Conservation (phyloP, 2,329 filamentous ascomycete species). For the Helotiales sp. region DNA sequence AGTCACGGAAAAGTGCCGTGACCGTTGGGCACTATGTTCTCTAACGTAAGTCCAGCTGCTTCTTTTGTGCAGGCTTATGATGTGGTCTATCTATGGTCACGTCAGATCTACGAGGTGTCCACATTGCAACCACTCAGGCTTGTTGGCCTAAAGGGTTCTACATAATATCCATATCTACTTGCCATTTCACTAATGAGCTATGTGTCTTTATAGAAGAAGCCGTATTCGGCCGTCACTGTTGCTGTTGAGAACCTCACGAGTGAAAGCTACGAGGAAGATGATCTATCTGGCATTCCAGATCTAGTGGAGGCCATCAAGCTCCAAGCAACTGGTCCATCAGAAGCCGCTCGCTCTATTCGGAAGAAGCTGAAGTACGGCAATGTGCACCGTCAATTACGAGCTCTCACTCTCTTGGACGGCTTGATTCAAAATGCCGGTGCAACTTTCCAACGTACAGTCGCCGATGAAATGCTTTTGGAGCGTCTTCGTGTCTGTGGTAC, state of each 20-base stretch:
- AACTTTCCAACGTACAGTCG: slow-evolving; percentile 84
- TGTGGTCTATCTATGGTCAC: neutral
- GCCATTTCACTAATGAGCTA: neutral
- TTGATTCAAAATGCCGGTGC: slow-evolving; percentile 93
- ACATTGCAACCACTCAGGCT: neutral
- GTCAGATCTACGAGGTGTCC: neutral
- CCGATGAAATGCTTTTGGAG: slow-evolving; percentile 89
- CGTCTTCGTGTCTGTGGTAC: slow-evolving; percentile 86
- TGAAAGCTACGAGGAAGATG: slow-evolving; percentile 88
- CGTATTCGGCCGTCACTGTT: slow-evolving; percentile 92
- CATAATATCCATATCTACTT: neutral
- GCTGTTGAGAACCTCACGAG: slow-evolving; percentile 89
- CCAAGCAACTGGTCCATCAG: slow-evolving; percentile 82
- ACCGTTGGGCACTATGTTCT: slow-evolving; percentile 5
- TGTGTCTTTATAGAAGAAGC: slow-evolving; percentile 68
- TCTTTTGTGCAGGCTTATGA: neutral
- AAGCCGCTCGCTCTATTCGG: slow-evolving; percentile 88
- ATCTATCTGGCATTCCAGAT: slow-evolving; percentile 89
- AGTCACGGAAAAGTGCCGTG: neutral
- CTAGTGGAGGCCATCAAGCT: slow-evolving; percentile 93
- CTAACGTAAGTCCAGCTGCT: slow-evolving; percentile 1
- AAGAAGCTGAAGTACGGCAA: slow-evolving; percentile 99
- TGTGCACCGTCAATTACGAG: slow-evolving; percentile 87
- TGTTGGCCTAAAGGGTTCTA: neutral
- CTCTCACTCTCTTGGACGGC: slow-evolving; percentile 86